These are phyloP conservation scores for Dendrobium officinale DNA, from an alignment of 106 monocot genomes.

Conservation along the genomic window DNA sequence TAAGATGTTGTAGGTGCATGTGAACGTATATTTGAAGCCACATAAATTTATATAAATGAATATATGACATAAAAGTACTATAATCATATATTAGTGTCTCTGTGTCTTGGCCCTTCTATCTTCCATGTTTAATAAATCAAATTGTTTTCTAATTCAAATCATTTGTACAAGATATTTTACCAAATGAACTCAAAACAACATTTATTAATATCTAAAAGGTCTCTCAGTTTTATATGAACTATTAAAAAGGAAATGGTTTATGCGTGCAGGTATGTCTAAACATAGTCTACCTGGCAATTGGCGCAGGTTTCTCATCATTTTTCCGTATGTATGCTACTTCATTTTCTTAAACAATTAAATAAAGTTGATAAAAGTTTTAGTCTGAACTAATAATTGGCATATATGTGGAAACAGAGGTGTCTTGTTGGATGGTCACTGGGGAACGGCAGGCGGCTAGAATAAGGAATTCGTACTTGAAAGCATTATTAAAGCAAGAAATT, in stretches of 20 bases:
- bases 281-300: conserved; percentile 40
- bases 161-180: too few species aligned
- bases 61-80: neutral
- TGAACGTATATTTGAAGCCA: neutral
- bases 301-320: conserved; percentile 37
- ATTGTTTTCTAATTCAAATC: too few species aligned
- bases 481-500: conserved; percentile 60
- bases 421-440: conserved; percentile 66
- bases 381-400: neutral
- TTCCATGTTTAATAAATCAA: neutral
- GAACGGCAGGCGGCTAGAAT: conserved; percentile 62
- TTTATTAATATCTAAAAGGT: too few species aligned
- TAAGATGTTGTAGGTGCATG: too few species aligned
- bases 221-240: too few species aligned
- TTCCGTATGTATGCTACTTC: conserved; percentile 26
- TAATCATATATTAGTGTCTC: neutral
- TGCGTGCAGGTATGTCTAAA: conserved; percentile 26
- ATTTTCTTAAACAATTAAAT: neutral
- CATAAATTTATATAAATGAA: neutral
- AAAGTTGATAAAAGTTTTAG: neutral
- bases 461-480: conserved; percentile 59
- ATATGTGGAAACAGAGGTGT: conserved; percentile 38
- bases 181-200: too few species aligned
- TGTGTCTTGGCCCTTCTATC: neutral
- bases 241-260: neutral